A percentile compares a stretch with the other conserved stretches of the same genome.
Conservation (phyloP, 2,329 filamentous ascomycete species). For the Rhinocladiella mackenziei region DNA sequence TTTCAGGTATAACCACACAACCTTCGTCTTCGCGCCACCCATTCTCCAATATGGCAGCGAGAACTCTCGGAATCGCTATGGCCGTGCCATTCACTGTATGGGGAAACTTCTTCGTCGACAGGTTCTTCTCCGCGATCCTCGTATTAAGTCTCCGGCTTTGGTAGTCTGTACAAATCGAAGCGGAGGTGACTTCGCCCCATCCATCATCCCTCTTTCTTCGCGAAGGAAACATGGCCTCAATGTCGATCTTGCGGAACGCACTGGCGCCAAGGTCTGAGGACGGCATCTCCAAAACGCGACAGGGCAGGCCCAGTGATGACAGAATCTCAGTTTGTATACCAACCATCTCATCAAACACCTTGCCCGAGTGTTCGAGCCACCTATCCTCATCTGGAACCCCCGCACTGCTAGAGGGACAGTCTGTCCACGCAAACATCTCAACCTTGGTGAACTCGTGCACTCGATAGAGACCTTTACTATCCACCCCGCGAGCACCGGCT, state of each 20-base stretch:
- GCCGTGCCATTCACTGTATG: constrained; percentile 94
- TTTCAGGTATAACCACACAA: constrained; percentile 71
- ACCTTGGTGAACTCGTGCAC: constrained; percentile 99
- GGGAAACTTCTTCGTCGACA: constrained; percentile 65
- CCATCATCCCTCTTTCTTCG: constrained; percentile 60
- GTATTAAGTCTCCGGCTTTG: constrained; percentile 80
- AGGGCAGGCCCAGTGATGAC: constrained; percentile 70
- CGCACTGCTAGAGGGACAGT: constrained; percentile 47
- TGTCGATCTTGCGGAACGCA: constrained; percentile 81
- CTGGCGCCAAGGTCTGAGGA: constrained; percentile 82
- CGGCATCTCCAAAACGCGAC: constrained; percentile 90
- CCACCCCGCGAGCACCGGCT: constrained; percentile 80
- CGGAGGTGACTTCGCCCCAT: constrained; percentile 91
- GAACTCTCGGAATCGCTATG: constrained; percentile 79
- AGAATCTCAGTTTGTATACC: constrained; percentile 83
- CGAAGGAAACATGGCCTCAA: constrained; percentile 90
- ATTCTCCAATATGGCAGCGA: constrained; percentile 86
- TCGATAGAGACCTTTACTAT: constrained; percentile 91
- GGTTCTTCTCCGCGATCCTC: constrained; percentile 53
- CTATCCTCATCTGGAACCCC: constrained; percentile 15
- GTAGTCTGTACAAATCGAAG: constrained; percentile 91
- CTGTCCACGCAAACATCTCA: constrained; percentile 91
- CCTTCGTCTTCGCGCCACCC: constrained; percentile 68
- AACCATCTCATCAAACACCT: constrained; percentile 78
- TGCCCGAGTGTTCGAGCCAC: constrained; percentile 32